Evolutionary conservation across 768 basidiomycete genomes (phyloP).

Genomic region (Leucosporidium creatinivorum): DNA sequence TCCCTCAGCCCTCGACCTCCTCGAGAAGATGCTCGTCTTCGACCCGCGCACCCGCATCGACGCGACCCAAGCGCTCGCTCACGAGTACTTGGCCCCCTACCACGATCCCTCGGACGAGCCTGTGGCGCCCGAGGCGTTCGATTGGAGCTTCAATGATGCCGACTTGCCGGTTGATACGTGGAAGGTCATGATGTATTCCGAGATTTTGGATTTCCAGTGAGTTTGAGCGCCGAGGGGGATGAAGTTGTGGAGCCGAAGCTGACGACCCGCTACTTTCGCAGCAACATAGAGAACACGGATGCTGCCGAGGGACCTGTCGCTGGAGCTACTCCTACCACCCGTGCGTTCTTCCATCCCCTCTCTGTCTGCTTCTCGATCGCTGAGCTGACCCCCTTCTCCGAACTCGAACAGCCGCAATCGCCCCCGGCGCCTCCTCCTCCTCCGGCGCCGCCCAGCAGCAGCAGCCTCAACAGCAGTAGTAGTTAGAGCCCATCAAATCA

Average conservation of each 20-base stretch:
- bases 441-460: no score
- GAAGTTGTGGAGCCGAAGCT: constrained; percentile 40
- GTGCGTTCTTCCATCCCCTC: background rate
- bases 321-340: background rate
- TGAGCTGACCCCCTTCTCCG: background rate
- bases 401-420: background rate
- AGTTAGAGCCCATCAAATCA: background rate
- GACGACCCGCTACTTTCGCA: constrained; percentile 75
- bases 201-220: constrained; percentile 48
- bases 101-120: constrained; percentile 99
- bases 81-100: constrained; percentile 93
- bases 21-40: constrained; percentile 98
- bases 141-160: constrained; percentile 99
- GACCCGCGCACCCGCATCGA: constrained; percentile 96
- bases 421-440: background rate
- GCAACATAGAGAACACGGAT: constrained; percentile 28
- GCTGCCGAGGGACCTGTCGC: constrained; percentile 23
- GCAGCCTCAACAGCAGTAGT: background rate
- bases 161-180: constrained; percentile 97
- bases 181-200: constrained; percentile 99
- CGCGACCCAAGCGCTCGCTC: constrained; percentile 77
- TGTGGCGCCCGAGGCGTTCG: constrained; percentile 83
- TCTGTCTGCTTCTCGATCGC: background rate
- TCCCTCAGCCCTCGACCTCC: constrained; percentile 71
- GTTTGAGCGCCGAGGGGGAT: no score